A percentile compares a stretch with the other conserved stretches of the same genome.
phyloP scores from a whole-genome alignment of 495 filamentous ascomycete genomes.

The Astrothelium macrocarpum region DNA sequence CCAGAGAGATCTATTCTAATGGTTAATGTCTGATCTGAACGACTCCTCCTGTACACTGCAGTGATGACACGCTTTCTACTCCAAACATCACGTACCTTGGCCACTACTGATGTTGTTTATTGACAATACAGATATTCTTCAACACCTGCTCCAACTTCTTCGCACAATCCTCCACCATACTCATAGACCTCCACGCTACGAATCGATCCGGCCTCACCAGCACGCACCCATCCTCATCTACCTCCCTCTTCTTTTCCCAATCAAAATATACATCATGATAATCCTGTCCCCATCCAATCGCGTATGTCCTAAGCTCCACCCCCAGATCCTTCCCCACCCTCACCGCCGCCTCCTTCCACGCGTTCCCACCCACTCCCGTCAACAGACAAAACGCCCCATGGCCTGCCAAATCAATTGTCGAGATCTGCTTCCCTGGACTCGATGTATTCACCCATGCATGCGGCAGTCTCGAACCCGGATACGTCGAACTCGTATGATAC shows the following conservation, averaged over 20 bases:
- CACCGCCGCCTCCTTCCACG: slow-evolving; percentile 41
- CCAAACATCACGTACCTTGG: too few species aligned
- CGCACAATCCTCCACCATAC: slow-evolving; percentile 21
- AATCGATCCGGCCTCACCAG: slow-evolving; percentile 42
- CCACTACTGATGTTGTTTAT: too few species aligned
- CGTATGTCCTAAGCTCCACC: slow-evolving; percentile 35
- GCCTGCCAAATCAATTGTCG: slow-evolving; percentile 45
- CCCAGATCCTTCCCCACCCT: slow-evolving; percentile 25
- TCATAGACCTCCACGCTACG: slow-evolving; percentile 34
- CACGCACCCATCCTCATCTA: slow-evolving; percentile 45
- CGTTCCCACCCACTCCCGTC: slow-evolving; percentile 41
- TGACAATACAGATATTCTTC: slow-evolving; percentile 4
- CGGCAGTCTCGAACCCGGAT: slow-evolving; percentile 43
- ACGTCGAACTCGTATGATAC: slow-evolving; percentile 37
- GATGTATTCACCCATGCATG: slow-evolving; percentile 46
- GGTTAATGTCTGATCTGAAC: too few species aligned
- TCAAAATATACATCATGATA: slow-evolving; percentile 46
- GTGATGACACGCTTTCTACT: too few species aligned
- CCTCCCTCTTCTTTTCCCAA: slow-evolving; percentile 37
- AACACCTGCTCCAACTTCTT: slow-evolving; percentile 24
- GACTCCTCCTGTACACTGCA: too few species aligned
- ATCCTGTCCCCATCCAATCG: slow-evolving; percentile 41
- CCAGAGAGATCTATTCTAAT: too few species aligned
- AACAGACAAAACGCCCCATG: slow-evolving; percentile 40
- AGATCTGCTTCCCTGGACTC: slow-evolving; percentile 34